Conservation (phyloP, 23 red algal species). For the Gracilaria gracilis region DNA sequence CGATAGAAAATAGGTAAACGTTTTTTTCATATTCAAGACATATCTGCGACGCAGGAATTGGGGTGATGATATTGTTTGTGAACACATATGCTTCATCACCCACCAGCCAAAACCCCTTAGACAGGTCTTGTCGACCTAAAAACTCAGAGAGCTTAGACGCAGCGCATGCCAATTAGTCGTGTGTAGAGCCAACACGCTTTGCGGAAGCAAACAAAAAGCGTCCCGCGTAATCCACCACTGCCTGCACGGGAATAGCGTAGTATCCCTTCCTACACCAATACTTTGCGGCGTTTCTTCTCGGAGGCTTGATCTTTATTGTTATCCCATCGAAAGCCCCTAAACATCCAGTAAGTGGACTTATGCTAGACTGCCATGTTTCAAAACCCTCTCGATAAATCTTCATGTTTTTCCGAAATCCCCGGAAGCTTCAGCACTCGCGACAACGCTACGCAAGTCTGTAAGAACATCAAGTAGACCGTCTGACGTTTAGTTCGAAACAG, state of each 20-base stretch:
- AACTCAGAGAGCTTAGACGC: background rate
- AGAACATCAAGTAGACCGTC: background rate
- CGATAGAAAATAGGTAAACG: background rate
- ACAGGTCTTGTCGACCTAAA: background rate
- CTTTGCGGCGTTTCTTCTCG: background rate
- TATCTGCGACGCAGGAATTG: background rate
- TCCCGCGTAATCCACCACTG: background rate
- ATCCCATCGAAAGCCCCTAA: background rate
- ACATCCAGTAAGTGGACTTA: background rate
- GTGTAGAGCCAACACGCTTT: background rate
- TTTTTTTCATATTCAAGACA: constrained; percentile 8
- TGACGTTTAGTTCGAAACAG: no score
- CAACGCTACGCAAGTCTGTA: background rate
- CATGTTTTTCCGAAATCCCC: background rate
- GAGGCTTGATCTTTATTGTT: background rate
- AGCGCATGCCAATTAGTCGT: background rate
- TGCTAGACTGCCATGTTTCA: background rate
- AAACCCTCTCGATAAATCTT: no score
- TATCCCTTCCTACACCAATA: background rate
- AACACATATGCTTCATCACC: constrained; percentile 25
- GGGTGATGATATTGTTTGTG: constrained; percentile 11
- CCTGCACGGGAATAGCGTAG: background rate
- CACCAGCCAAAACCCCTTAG: constrained; percentile 11
- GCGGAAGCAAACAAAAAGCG: background rate
- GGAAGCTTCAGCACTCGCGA: background rate